Conservation (phyloP, 768 basidiomycete genomes). For the Tubosaeta brunneosetosa region DNA sequence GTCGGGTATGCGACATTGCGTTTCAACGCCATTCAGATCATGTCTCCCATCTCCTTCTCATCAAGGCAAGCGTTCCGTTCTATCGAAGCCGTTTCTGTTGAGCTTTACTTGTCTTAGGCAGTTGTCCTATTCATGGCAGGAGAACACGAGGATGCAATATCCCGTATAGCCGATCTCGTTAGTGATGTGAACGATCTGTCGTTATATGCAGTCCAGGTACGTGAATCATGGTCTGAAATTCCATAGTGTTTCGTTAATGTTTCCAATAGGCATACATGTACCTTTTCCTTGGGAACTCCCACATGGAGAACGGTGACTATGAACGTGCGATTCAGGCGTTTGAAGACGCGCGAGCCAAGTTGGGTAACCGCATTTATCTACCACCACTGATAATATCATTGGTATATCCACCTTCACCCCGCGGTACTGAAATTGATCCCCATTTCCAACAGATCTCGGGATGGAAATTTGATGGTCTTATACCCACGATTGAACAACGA, state of each 20-base stretch:
- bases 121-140: conserved; percentile 3
- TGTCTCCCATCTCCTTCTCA: too few species aligned
- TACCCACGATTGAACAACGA: too few species aligned
- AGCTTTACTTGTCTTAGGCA: neutral
- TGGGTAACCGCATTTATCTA: too few species aligned
- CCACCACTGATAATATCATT: neutral
- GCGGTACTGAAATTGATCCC: neutral
- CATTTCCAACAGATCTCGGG: too few species aligned
- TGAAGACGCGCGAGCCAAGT: neutral
- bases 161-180: neutral
- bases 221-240: neutral
- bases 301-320: too few species aligned
- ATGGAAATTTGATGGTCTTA: too few species aligned
- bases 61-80: too few species aligned
- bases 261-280: too few species aligned
- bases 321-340: neutral
- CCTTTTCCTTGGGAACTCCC: neutral
- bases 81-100: too few species aligned
- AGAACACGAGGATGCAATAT: conserved; percentile 7
- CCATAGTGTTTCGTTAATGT: neutral
- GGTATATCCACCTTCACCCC: neutral
- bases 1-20: too few species aligned
- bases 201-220: neutral
- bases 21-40: too few species aligned
- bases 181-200: too few species aligned